Evolutionary conservation across 805 yeast genomes (phyloP).

Genomic region (Jamesozyma jinghongensis): DNA sequence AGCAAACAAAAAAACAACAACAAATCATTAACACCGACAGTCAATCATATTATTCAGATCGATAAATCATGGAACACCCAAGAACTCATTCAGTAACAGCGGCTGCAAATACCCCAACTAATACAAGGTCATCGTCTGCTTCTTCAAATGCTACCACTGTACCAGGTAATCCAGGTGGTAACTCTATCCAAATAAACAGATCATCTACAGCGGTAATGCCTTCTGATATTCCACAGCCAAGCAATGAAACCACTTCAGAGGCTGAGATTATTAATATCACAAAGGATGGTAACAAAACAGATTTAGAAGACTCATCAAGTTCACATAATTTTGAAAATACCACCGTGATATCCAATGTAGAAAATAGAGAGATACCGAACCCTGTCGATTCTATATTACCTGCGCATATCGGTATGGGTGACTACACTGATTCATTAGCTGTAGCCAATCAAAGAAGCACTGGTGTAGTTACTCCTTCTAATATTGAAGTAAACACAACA

Average conservation of each 20-base stretch:
- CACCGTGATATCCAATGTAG: not conserved
- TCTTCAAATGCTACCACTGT: not conserved
- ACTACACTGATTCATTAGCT: constrained; percentile 7
- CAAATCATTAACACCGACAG: not conserved
- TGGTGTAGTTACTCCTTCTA: constrained; percentile 7
- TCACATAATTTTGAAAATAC: not conserved
- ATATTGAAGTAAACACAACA: not conserved
- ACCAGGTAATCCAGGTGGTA: not conserved
- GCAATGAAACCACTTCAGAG: not conserved
- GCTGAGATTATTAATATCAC: not conserved
- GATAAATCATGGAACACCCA: constrained; percentile 8
- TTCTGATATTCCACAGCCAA: not conserved
- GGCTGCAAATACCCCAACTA: constrained; percentile 4
- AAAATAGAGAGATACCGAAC: not conserved
- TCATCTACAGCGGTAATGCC: not conserved
- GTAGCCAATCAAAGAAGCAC: not conserved
- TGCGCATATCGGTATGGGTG: constrained; percentile 3
- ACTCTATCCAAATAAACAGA: not conserved
- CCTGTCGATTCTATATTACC: not conserved
- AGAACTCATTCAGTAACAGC: constrained; percentile 10
- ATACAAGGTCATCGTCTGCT: constrained; percentile 6
- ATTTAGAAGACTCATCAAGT: too few relatives aligned
- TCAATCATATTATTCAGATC: not conserved
- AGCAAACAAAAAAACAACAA: not conserved
- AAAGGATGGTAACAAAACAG: too few relatives aligned